These are phyloP conservation scores for Lepiota subincarnata DNA, from an alignment of 768 basidiomycete genomes.

Conservation along the genomic window DNA sequence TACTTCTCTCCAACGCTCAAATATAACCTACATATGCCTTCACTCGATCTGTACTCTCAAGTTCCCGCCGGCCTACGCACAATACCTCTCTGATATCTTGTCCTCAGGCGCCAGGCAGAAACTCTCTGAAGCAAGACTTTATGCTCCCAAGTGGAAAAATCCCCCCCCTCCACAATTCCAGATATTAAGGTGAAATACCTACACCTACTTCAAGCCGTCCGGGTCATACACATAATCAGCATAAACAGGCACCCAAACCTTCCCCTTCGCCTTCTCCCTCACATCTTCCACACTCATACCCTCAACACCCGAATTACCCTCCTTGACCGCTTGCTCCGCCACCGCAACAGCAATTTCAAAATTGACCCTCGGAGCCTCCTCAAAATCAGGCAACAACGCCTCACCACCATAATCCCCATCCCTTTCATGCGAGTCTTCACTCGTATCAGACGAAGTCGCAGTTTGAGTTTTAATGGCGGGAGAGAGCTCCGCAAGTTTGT, in stretches of 20 bases:
- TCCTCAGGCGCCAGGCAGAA: no score
- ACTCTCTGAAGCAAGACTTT: no score
- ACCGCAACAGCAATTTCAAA: conserved; percentile 82
- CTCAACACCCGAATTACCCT: conserved; percentile 57
- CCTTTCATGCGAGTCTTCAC: conserved; percentile 23
- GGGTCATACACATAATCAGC: conserved; percentile 59
- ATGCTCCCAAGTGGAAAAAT: no score
- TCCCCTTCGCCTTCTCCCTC: conserved; percentile 42
- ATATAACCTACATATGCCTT: no score
- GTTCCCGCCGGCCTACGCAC: no score
- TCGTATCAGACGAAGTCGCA: conserved; percentile 2
- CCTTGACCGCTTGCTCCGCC: conserved; percentile 69
- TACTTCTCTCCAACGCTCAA: no score
- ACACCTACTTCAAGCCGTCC: conserved; percentile 36
- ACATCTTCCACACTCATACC: conserved; percentile 42
- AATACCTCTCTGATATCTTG: no score
- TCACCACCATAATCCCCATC: conserved; percentile 54
- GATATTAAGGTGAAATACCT: no score
- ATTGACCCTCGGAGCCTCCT: conserved; percentile 67
- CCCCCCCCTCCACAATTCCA: no score
- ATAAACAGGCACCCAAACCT: conserved; percentile 66
- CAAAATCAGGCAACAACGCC: conserved; percentile 73
- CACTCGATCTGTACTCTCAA: no score
- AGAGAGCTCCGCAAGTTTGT: conserved; percentile 68
- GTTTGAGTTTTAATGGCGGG: conserved; percentile 51